Evolutionary conservation across 164 flowering plant genomes (phyloP).

Genomic region (Tetracentron sinense): DNA sequence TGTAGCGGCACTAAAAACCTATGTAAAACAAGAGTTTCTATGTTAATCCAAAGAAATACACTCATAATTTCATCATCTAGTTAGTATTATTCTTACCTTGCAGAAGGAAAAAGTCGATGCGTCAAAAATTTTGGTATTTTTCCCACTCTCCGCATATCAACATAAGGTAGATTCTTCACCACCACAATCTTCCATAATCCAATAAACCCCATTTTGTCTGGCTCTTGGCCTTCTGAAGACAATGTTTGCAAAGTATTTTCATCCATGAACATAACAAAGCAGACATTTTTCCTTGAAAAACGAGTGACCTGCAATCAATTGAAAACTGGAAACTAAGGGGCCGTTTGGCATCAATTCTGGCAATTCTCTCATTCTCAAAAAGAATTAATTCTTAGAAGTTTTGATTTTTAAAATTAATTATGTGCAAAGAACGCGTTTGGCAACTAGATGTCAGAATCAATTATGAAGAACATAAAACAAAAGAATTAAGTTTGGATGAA

Average conservation of each 20-base stretch:
- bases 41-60: background rate
- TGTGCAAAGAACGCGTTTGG: too few species aligned
- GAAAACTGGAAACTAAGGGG: background rate
- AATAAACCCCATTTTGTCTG: constrained; percentile 68
- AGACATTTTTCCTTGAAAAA: constrained; percentile 87
- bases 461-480: too few species aligned
- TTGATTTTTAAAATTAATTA: too few species aligned
- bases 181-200: constrained; percentile 93
- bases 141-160: constrained; percentile 95
- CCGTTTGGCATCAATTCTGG: too few species aligned
- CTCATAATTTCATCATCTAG: background rate
- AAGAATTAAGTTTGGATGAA: too few species aligned
- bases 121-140: constrained; percentile 88
- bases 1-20: too few species aligned
- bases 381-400: too few species aligned
- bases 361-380: too few species aligned
- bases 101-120: constrained; percentile 92
- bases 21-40: too few species aligned
- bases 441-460: too few species aligned
- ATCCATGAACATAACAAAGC: constrained; percentile 95
- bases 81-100: constrained; percentile 52
- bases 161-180: constrained; percentile 82
- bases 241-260: constrained; percentile 70
- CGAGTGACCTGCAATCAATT: constrained; percentile 64
- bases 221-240: constrained; percentile 71